Evolutionary conservation across 1,284 basidiomycete species (phyloP), one percentile per base, ranked within the genome.

Genomic region (Ceraceosorus guamensis): DNA sequence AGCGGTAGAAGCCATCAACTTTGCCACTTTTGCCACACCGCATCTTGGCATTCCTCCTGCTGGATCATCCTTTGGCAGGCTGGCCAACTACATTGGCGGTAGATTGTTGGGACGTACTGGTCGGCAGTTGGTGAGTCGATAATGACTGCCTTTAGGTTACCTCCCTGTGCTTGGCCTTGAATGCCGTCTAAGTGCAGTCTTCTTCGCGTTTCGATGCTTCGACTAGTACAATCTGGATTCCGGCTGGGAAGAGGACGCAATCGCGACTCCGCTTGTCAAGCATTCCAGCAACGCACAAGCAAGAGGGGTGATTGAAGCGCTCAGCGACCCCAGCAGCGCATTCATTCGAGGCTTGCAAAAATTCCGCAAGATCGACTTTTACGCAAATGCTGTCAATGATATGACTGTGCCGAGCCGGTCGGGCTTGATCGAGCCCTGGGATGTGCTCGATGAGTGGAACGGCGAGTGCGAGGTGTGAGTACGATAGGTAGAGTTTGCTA

Each of bases 11-110:
- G 86, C 87, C 0, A 80, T 87, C 55, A 88, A 88, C 70, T 89
- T 91, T 73, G 83, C 83, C 52, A 89, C 89, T 0, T 79, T 91
- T 53, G 87, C 89, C 2, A 89, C 89, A 0, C 89, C 89, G 1
- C 85, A 89, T 63, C 79, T 90, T 18, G 89, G 88, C 6, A 62
- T 79, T 4, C 72, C 76, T 0, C 55, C 60, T 2, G 76, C 73
- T 33, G 46, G 80, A 83, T 83, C 85, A 1, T 77, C 86, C 37
- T 75, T 87, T 45, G 88, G 86, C 0, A 78, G 79, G 0, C 56
- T 85, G 0, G 75, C 82, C n/a, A 71, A 80, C 2, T 82, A 77
- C 52, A 74, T 92, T 5, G 91, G 87, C 0, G 84, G 87, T 0
- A 82, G 80, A 49, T 75, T 91, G 13, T 79, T 93, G n/a, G 87